These are phyloP conservation scores for Leccinum imitatum DNA, from an alignment of 768 basidiomycete species.

Conservation along the genomic window DNA sequence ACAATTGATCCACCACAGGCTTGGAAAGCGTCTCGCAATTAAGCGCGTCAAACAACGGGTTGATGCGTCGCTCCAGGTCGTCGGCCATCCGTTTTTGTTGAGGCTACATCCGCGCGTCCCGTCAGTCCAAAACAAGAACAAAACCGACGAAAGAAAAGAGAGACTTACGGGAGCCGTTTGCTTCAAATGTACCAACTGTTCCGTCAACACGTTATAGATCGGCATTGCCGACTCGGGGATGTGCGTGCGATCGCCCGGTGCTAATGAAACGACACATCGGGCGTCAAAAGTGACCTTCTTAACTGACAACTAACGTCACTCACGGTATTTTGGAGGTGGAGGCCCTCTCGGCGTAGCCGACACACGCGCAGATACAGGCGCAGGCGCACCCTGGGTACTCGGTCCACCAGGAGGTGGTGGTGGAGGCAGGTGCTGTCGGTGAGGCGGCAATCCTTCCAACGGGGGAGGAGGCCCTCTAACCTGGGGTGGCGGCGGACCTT, in stretches of 20 bases:
- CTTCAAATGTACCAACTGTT: constrained; percentile 64
- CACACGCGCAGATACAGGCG: constrained; percentile 29
- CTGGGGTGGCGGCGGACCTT: constrained; percentile 33
- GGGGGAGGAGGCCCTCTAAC: constrained; percentile 28
- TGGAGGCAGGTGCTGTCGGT: constrained; percentile 22
- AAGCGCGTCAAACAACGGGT: constrained; percentile 84
- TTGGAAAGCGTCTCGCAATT: constrained; percentile 84
- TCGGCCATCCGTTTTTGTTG: constrained; percentile 83
- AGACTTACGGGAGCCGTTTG: constrained; percentile 76
- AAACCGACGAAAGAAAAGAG: background rate
- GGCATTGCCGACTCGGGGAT: constrained; percentile 71
- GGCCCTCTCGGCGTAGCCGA: constrained; percentile 38
- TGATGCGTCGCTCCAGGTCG: constrained; percentile 84
- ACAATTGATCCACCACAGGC: constrained; percentile 67
- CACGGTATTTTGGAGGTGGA: constrained; percentile 58
- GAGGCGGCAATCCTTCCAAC: constrained; percentile 24
- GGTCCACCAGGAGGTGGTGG: constrained; percentile 32
- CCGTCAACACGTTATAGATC: constrained; percentile 64
- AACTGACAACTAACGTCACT: constrained; percentile 27
- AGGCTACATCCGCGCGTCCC: constrained; percentile 45
- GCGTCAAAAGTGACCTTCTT: background rate
- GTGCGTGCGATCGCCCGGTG: constrained; percentile 89
- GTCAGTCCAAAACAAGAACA: background rate
- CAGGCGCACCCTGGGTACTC: constrained; percentile 21
- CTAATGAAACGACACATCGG: constrained; percentile 38